Conservation (phyloP, 2,329 filamentous ascomycete species). For the Alternaria alternata region DNA sequence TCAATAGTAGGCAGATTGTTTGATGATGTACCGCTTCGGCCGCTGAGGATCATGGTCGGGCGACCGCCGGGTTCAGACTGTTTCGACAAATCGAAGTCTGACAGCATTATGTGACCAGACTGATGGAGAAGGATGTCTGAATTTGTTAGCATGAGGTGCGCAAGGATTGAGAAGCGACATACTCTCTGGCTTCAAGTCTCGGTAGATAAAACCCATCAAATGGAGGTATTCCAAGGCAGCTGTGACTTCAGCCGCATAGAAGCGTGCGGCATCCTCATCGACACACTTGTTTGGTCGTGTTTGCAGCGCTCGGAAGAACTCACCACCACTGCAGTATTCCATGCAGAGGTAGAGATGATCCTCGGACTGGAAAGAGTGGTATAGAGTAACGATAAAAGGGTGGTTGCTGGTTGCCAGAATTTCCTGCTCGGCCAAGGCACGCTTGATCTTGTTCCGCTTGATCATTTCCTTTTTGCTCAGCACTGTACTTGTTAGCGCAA, state of each 20-base stretch:
- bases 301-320: slow-evolving; percentile 97
- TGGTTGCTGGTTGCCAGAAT: slow-evolving; percentile 98
- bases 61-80: slow-evolving; percentile 96
- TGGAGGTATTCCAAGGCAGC: slow-evolving; percentile 96
- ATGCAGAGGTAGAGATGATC: slow-evolving; percentile 99
- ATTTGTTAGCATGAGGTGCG: slow-evolving; percentile 48
- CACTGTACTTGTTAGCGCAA: slow-evolving; percentile 64
- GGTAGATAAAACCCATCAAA: slow-evolving; percentile 99
- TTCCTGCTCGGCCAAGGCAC: slow-evolving; percentile 95
- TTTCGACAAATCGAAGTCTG: slow-evolving; percentile 97
- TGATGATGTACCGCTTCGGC: slow-evolving; percentile 80
- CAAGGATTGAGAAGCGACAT: slow-evolving; percentile 51
- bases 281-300: slow-evolving; percentile 97
- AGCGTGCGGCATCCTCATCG: slow-evolving; percentile 92
- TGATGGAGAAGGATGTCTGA: slow-evolving; percentile 95
- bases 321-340: slow-evolving; percentile 98
- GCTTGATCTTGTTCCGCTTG: slow-evolving; percentile 99
- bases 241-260: slow-evolving; percentile 97
- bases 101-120: slow-evolving; percentile 99
- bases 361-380: slow-evolving; percentile 99
- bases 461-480: slow-evolving; percentile 99
- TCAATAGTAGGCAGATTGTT: slow-evolving; percentile 95
- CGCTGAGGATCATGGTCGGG: slow-evolving; percentile 91
- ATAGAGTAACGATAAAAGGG: slow-evolving; percentile 97
- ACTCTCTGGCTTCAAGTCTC: slow-evolving; percentile 97